A percentile compares a stretch with the other conserved stretches of the same genome.
phyloP scores from a whole-genome alignment of 1,284 basidiomycete genomes.

The Sphagnurus paluster region DNA sequence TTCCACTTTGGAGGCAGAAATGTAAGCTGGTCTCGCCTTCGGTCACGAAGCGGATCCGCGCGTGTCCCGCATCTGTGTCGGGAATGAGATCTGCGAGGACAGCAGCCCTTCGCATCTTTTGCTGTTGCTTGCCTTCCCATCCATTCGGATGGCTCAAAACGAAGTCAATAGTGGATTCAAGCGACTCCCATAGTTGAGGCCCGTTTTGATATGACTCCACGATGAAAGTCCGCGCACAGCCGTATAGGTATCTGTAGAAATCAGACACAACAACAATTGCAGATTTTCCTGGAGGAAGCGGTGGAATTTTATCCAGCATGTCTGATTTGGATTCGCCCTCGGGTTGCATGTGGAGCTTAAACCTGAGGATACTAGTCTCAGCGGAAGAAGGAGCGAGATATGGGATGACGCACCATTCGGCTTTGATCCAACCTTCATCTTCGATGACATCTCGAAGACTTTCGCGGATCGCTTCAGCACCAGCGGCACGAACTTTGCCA shows the following conservation, averaged over 20 bases:
- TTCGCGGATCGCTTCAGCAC: conserved; percentile 27
- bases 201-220: conserved; percentile 47
- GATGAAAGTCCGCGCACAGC: conserved; percentile 48
- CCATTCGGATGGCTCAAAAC: conserved; percentile 44
- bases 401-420: conserved; percentile 23
- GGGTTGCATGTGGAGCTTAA: conserved; percentile 30
- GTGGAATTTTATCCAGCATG: conserved; percentile 29
- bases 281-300: conserved; percentile 41
- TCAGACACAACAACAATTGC: conserved; percentile 47
- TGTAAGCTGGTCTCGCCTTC: conserved; percentile 54
- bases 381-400: neutral
- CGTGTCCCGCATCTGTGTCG: conserved; percentile 30
- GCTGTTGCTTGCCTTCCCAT: conserved; percentile 44
- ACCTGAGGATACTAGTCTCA: conserved; percentile 19
- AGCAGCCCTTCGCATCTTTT: conserved; percentile 40
- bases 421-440: conserved; percentile 25
- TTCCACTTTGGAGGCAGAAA: conserved; percentile 41
- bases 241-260: conserved; percentile 49
- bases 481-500: conserved; percentile 24
- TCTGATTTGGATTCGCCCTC: conserved; percentile 6
- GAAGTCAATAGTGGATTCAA: conserved; percentile 31
- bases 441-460: conserved; percentile 17
- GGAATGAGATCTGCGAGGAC: conserved; percentile 34
- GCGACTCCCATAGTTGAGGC: conserved; percentile 28
- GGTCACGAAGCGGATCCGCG: conserved; percentile 45